Evolutionary conservation across 176 grass and related monocot species (phyloP).

Genomic region (Coix lacrymajobi): DNA sequence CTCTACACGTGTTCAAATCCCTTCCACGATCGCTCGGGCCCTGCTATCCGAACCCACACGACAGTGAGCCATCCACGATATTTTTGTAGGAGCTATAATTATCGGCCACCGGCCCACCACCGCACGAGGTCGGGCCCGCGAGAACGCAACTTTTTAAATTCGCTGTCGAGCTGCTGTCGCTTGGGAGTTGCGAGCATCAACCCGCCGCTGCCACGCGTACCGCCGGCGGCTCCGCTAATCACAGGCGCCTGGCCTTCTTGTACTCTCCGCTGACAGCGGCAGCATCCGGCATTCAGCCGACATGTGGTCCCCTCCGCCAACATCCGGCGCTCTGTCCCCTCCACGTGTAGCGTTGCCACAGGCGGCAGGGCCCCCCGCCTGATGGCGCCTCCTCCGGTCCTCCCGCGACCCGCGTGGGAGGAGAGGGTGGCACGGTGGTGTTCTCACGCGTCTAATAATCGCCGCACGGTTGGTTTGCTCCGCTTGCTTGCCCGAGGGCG

Average conservation of each 20-base stretch:
- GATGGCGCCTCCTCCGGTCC: neutral
- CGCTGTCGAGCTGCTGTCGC: conserved; percentile 19
- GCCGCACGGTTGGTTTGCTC: too few relatives aligned
- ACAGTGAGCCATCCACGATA: neutral
- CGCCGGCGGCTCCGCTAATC: neutral
- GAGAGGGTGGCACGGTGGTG: neutral
- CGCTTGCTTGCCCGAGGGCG: neutral
- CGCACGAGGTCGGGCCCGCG: neutral
- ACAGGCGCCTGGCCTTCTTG: neutral
- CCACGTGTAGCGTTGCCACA: conserved; percentile 7
- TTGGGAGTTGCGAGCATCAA: neutral
- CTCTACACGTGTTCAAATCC: neutral
- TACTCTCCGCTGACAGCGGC: neutral
- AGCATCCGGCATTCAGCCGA: neutral
- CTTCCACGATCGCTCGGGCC: neutral
- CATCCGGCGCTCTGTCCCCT: conserved; percentile 2
- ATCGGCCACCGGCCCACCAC: too few relatives aligned
- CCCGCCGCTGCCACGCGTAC: neutral
- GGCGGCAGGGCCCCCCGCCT: neutral
- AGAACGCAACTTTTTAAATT: neutral
- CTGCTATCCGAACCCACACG: neutral
- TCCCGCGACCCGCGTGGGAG: neutral
- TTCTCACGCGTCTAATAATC: neutral
- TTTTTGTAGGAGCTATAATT: neutral
- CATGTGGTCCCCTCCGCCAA: neutral